Conservation (phyloP, 1,284 basidiomycete species). For the Cutaneotrichosporon spelunceum region DNA sequence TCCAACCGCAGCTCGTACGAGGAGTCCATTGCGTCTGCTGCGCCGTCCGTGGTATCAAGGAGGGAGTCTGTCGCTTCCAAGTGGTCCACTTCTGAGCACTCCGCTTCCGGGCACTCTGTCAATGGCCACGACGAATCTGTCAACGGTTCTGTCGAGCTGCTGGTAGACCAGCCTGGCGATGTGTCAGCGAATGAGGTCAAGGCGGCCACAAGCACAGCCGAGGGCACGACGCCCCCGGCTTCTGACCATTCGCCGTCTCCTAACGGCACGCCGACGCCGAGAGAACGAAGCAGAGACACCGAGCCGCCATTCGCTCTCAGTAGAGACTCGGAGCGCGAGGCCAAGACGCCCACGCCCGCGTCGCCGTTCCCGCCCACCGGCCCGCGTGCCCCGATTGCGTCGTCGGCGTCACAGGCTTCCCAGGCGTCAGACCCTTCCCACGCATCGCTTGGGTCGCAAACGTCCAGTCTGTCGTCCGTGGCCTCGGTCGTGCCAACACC, state of each 20-base stretch:
- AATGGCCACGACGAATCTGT: background rate
- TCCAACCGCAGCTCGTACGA: too few relatives aligned
- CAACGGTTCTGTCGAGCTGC: background rate
- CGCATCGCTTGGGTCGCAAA: background rate
- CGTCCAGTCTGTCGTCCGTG: background rate
- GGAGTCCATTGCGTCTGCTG: background rate
- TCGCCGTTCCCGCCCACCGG: background rate
- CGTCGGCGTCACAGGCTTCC: background rate
- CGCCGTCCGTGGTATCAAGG: background rate
- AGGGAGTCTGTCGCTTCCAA: background rate
- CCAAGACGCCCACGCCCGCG: slow-evolving; percentile 1
- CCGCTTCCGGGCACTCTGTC: too few relatives aligned
- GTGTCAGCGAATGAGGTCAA: background rate
- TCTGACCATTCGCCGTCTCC: background rate
- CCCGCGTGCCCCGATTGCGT: background rate
- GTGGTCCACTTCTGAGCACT: too few relatives aligned
- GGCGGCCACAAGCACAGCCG: background rate
- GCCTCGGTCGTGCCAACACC: background rate
- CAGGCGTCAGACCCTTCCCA: background rate
- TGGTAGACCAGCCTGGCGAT: too few relatives aligned
- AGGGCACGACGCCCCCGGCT: background rate
- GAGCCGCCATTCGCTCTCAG: background rate
- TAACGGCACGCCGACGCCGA: background rate
- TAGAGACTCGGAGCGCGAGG: background rate
- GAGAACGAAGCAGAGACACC: background rate